Evolutionary conservation across 2,329 filamentous ascomycete genomes (phyloP).

Genomic region (Fusarium xyrophilum): DNA sequence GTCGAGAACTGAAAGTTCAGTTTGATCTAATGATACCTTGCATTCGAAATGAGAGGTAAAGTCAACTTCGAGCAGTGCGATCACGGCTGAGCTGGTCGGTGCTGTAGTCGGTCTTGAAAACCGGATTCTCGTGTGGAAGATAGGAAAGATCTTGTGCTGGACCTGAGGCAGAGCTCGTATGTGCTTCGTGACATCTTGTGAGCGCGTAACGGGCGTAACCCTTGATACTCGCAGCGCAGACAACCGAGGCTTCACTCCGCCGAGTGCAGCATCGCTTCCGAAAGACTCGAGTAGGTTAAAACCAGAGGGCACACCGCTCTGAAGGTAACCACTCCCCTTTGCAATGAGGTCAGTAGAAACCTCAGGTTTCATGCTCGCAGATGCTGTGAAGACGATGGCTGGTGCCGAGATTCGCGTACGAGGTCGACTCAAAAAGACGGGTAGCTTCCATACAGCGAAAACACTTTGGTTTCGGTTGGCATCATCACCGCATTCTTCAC

Average conservation of each 20-base stretch:
- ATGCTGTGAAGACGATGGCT: constrained; percentile 68
- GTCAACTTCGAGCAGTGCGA: constrained; percentile 77
- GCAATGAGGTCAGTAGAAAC: constrained; percentile 38
- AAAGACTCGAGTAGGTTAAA: constrained; percentile 82
- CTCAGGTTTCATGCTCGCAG: constrained; percentile 65
- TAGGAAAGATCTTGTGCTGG: constrained; percentile 69
- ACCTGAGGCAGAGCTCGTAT: constrained; percentile 70
- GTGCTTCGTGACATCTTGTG: constrained; percentile 66
- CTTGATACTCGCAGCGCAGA: constrained; percentile 78
- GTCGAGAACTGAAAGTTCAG: constrained; percentile 64
- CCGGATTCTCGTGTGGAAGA: constrained; percentile 74
- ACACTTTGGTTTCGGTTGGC: constrained; percentile 47
- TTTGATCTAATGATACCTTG: constrained; percentile 66
- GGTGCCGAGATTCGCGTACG: constrained; percentile 71
- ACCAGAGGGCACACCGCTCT: constrained; percentile 71
- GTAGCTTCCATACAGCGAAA: constrained; percentile 66
- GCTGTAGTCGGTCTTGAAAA: constrained; percentile 70
- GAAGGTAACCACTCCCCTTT: constrained; percentile 67
- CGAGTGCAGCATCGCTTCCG: constrained; percentile 67
- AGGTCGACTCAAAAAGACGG: constrained; percentile 64
- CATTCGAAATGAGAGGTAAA: constrained; percentile 74
- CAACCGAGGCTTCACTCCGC: constrained; percentile 68
- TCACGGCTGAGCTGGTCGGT: constrained; percentile 65
- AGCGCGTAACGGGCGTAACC: constrained; percentile 71
- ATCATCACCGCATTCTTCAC: constrained; percentile 35